These are phyloP conservation scores for Fomes fomentarius DNA, from an alignment of 1,284 basidiomycete species.

Conservation along the genomic window DNA sequence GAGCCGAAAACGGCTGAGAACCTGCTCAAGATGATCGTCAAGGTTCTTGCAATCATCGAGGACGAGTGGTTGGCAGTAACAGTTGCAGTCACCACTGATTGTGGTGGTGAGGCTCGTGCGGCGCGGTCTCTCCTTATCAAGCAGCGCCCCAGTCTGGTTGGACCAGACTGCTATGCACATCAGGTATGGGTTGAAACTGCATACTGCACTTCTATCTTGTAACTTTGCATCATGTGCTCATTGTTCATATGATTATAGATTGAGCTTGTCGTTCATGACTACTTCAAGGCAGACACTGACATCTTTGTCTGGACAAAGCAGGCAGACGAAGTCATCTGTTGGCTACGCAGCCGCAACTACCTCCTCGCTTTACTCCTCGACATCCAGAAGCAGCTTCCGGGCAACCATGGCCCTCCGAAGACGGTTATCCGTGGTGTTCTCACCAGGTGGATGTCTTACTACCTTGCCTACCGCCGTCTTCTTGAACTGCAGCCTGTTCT, in stretches of 20 bases:
- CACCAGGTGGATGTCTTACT: constrained; percentile 24
- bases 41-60: constrained; percentile 28
- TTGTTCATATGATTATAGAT: constrained; percentile 11
- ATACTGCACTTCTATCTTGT: no score
- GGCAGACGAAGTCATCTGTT: constrained; percentile 34
- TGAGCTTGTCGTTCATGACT: constrained; percentile 37
- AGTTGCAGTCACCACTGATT: constrained; percentile 36
- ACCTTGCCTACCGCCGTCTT: constrained; percentile 10
- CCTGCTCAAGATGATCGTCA: constrained; percentile 31
- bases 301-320: constrained; percentile 19
- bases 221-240: neutral
- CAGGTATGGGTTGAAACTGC: constrained; percentile 23
- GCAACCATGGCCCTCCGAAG: neutral
- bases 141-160: constrained; percentile 25
- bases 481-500: constrained; percentile 21
- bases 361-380: neutral
- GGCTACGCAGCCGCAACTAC: constrained; percentile 30
- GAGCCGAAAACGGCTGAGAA: constrained; percentile 37
- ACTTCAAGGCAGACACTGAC: constrained; percentile 21
- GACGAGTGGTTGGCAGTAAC: constrained; percentile 22
- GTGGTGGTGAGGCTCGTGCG: constrained; percentile 35
- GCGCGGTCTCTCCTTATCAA: constrained; percentile 28
- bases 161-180: constrained; percentile 39
- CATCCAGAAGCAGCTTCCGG: neutral
- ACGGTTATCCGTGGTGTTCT: constrained; percentile 14